phyloP scores from a whole-genome alignment of 345 rosid genomes.

The Eucalyptus curtisii region DNA sequence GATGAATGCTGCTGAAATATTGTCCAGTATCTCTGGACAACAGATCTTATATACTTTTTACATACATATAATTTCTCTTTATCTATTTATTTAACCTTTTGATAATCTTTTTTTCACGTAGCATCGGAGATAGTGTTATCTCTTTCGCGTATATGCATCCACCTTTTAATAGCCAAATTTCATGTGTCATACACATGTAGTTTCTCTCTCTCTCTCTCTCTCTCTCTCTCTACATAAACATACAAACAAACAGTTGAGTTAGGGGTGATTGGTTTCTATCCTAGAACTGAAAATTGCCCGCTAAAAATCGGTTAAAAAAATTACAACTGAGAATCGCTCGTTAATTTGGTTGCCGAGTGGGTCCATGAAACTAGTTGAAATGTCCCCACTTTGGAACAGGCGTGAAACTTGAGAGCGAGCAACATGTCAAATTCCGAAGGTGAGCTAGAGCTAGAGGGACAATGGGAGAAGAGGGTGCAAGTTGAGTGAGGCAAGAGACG shows the following conservation, averaged over 20 bases:
- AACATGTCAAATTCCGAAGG: rapidly evolving
- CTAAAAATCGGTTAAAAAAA: neutral
- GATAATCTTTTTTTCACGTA: neutral
- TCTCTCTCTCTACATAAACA: neutral
- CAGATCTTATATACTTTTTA: neutral
- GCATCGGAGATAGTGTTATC: rapidly evolving
- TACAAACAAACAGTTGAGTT: neutral
- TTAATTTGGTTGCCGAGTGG: rapidly evolving
- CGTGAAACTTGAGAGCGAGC: neutral
- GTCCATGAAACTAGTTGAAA: neutral
- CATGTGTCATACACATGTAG: neutral
- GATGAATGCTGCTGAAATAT: neutral
- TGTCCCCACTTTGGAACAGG: neutral
- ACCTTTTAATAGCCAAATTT: neutral
- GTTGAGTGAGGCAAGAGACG: neutral
- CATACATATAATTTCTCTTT: neutral
- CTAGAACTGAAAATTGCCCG: rapidly evolving
- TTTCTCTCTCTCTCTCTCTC: neutral
- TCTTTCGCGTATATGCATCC: rapidly evolving
- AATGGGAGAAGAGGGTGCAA: neutral
- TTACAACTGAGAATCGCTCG: rapidly evolving
- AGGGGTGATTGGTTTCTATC: neutral
- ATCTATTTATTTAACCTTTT: neutral
- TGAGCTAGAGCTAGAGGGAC: neutral
- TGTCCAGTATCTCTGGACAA: neutral